Conservation (phyloP, 495 filamentous ascomycete genomes). For the Pyrenopolyporus hunteri region DNA sequence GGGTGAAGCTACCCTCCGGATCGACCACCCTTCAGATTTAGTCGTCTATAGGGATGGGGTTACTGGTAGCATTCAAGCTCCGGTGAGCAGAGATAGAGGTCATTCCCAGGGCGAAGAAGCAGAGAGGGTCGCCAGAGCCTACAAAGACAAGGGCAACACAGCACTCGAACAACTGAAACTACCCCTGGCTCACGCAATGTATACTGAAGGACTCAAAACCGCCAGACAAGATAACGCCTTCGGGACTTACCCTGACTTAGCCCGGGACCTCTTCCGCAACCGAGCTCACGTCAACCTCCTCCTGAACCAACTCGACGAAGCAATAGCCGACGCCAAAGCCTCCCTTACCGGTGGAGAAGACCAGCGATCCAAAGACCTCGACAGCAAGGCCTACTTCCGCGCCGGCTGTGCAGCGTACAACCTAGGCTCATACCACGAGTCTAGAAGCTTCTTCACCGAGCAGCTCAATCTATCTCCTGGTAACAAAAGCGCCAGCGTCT, state of each 20-base stretch:
- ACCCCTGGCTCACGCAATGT: conserved; percentile 38
- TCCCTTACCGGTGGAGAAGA: conserved; percentile 38
- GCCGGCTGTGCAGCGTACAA: conserved; percentile 51
- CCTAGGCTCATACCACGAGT: conserved; percentile 44
- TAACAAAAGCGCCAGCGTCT: conserved; percentile 26
- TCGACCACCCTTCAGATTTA: conserved; percentile 59
- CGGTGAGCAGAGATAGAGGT: neutral
- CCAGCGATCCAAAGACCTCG: conserved; percentile 34
- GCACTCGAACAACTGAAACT: conserved; percentile 40
- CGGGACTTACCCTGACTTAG: conserved; percentile 11
- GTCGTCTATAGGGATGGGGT: conserved; percentile 11
- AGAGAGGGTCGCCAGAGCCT: conserved; percentile 35
- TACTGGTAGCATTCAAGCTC: neutral
- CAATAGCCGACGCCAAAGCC: conserved; percentile 42
- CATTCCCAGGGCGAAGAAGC: neutral
- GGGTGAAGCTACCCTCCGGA: conserved; percentile 50
- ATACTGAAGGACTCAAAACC: conserved; percentile 41
- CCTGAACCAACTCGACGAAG: conserved; percentile 43
- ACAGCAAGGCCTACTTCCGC: conserved; percentile 53
- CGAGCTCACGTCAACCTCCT: conserved; percentile 38
- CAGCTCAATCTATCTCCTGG: conserved; percentile 40
- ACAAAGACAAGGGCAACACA: conserved; percentile 47
- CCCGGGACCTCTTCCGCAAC: conserved; percentile 26
- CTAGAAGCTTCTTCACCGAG: conserved; percentile 36
- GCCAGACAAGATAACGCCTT: conserved; percentile 18